Conservation (phyloP, 1,284 basidiomycete species). For the Malassezia nana region DNA sequence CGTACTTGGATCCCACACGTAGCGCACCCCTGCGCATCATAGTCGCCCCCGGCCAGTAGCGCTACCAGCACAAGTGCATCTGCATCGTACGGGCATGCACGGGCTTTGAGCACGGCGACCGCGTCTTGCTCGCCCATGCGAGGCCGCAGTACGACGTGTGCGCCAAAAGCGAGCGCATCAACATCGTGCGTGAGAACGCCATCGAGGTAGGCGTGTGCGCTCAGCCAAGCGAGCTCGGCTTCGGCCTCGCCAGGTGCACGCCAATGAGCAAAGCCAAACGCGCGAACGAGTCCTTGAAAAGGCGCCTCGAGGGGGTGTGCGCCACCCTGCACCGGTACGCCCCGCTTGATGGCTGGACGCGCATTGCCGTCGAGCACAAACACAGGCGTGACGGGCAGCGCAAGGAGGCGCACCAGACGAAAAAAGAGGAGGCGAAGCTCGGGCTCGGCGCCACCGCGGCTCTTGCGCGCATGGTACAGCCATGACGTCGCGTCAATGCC, state of each 20-base stretch:
- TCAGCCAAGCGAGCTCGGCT: constrained; percentile 82
- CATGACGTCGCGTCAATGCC: constrained; percentile 49
- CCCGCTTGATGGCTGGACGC: constrained; percentile 71
- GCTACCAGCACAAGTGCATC: constrained; percentile 75
- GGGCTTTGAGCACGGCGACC: constrained; percentile 3
- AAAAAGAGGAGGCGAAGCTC: constrained; percentile 52
- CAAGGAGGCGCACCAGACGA: constrained; percentile 59
- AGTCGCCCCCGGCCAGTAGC: constrained; percentile 80
- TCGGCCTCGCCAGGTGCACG: constrained; percentile 91
- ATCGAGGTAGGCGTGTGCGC: constrained; percentile 70
- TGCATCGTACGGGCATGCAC: constrained; percentile 53
- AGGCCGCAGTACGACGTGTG: constrained; percentile 61
- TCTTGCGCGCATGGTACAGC: constrained; percentile 52
- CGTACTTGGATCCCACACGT: constrained; percentile 24
- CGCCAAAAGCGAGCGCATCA: constrained; percentile 84
- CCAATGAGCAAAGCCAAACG: constrained; percentile 63
- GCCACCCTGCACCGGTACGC: constrained; percentile 31
- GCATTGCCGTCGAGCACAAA: constrained; percentile 90
- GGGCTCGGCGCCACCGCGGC: constrained; percentile 51
- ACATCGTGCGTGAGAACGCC: constrained; percentile 85
- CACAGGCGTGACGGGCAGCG: constrained; percentile 68
- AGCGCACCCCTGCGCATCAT: constrained; percentile 52
- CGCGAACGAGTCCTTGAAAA: constrained; percentile 60
- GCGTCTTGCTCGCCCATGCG: neutral
- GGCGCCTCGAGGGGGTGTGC: constrained; percentile 18